Percentiles rank a stretch among this genome's conserved stretches.
phyloP scores from a whole-genome alignment of 2,329 filamentous ascomycete genomes.

The Elsinoe australis region DNA sequence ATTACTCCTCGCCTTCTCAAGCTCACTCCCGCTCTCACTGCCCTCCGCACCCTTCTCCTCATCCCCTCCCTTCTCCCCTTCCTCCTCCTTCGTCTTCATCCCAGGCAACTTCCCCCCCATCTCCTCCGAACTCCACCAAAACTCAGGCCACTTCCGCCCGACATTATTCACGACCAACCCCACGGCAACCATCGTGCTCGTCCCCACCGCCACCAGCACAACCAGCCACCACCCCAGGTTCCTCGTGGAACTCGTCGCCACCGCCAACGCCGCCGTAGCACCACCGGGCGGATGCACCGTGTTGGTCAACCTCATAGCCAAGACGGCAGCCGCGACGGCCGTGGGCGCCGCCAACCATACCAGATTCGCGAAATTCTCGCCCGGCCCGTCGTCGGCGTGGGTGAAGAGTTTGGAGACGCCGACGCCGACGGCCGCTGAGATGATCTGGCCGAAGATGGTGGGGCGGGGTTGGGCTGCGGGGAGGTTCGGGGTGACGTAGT shows the following conservation, averaged over 20 bases:
- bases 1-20: not conserved
- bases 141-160: conserved; percentile 40
- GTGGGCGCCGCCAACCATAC: conserved; percentile 41
- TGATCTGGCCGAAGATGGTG: conserved; percentile 38
- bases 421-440: conserved; percentile 40
- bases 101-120: conserved; percentile 25
- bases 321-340: conserved; percentile 37
- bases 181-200: conserved; percentile 36
- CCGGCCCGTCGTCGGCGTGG: conserved; percentile 19
- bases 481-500: conserved; percentile 41
- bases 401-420: conserved; percentile 40
- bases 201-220: conserved; percentile 36
- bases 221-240: conserved; percentile 42
- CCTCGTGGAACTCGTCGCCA: conserved; percentile 34
- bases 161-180: conserved; percentile 42
- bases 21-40: not conserved
- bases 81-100: conserved; percentile 28
- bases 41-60: conserved; percentile 14
- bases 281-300: conserved; percentile 46
- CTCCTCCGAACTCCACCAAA: conserved; percentile 43
- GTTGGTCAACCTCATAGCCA: conserved; percentile 41
- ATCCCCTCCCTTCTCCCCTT: conserved; percentile 20
- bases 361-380: conserved; percentile 30
- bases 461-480: conserved; percentile 44
- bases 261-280: conserved; percentile 42